A percentile compares a stretch with the other conserved stretches of the same genome.
phyloP scores from a whole-genome alignment of 2,329 filamentous ascomycete genomes.

The Stachybotrys chlorohalonatus region DNA sequence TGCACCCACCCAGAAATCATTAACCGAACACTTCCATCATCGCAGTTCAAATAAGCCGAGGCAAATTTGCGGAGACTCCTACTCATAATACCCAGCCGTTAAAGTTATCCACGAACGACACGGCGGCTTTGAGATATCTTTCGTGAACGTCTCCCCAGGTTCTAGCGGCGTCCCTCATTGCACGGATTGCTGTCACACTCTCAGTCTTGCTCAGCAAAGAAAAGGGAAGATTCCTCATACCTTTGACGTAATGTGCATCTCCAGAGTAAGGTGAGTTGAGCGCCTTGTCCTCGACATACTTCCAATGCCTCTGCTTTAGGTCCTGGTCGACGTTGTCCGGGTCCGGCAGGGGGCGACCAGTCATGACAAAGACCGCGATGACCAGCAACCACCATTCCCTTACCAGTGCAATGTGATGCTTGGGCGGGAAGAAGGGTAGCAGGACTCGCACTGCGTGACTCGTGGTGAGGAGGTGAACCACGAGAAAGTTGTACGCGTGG shows the following conservation, averaged over 20 bases:
- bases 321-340: constrained; percentile 53
- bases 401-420: constrained; percentile 65
- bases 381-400: constrained; percentile 86
- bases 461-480: constrained; percentile 73
- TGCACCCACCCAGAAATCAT: too few species aligned
- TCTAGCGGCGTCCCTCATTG: constrained; percentile 63
- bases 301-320: constrained; percentile 62
- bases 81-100: constrained; percentile 48
- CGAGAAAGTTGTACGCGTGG: constrained; percentile 71
- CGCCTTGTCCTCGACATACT: constrained; percentile 63
- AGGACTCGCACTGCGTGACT: constrained; percentile 85
- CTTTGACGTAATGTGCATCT: constrained; percentile 82
- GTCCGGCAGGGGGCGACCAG: constrained; percentile 63
- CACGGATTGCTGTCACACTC: constrained; percentile 48
- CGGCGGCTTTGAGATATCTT: constrained; percentile 57
- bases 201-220: constrained; percentile 1
- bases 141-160: constrained; percentile 66
- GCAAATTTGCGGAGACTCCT: too few species aligned
- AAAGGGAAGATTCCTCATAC: constrained; percentile 28
- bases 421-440: constrained; percentile 64
- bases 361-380: constrained; percentile 67
- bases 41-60: too few species aligned
- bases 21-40: too few species aligned
- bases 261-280: constrained; percentile 57
- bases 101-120: constrained; percentile 67